phyloP scores from a whole-genome alignment of 2,329 filamentous ascomycete species.

The Pseudocercospora fijiensis region DNA sequence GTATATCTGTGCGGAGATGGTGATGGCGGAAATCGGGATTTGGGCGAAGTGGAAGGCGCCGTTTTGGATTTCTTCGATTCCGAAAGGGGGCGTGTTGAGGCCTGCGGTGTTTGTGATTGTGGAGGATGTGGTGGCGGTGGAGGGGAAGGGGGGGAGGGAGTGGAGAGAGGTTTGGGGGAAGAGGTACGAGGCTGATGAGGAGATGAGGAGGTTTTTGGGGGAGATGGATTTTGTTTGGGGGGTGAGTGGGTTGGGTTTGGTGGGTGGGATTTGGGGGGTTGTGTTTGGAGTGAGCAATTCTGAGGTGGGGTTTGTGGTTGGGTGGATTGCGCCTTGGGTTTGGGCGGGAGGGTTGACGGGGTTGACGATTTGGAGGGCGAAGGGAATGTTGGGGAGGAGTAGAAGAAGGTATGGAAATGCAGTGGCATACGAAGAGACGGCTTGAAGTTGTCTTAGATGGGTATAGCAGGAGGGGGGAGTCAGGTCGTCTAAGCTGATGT shows the following conservation, averaged over 20 bases:
- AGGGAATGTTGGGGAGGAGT: constrained; percentile 8
- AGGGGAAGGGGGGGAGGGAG: constrained; percentile 6
- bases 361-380: constrained; percentile 5
- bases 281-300: constrained; percentile 9
- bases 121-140: constrained; percentile 19
- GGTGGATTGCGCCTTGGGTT: constrained; percentile 11
- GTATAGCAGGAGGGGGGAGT: background rate
- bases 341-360: constrained; percentile 14
- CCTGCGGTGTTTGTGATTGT: constrained; percentile 13
- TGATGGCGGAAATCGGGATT: background rate
- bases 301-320: constrained; percentile 16
- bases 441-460: background rate
- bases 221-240: constrained; percentile 15
- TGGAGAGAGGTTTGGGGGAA: constrained; percentile 13
- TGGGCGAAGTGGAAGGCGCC: background rate
- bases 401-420: background rate
- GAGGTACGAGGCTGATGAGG: constrained; percentile 11
- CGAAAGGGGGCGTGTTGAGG: background rate
- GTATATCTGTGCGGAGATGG: background rate
- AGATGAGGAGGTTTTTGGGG: background rate
- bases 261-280: constrained; percentile 9
- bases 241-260: constrained; percentile 11
- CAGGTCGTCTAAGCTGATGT: background rate
- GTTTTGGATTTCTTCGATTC: background rate
- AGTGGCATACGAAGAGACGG: background rate